A percentile compares a stretch with the other conserved stretches of the same genome.
phyloP scores from a whole-genome alignment of 2,329 filamentous ascomycete species.

The Biscogniauxia sp. region DNA sequence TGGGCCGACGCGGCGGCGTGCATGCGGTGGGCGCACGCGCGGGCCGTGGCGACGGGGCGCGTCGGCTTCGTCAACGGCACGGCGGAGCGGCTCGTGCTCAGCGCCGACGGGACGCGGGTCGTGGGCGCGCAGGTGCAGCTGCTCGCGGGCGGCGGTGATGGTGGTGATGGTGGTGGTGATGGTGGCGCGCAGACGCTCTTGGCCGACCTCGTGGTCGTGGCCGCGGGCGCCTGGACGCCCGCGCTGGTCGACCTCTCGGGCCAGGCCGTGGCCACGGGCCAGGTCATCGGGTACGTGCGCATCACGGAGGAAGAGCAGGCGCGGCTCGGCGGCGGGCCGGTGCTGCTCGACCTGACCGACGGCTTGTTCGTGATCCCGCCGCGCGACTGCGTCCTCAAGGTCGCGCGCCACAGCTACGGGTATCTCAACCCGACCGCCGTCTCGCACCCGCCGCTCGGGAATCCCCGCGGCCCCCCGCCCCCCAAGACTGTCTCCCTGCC shows the following conservation, averaged over 20 bases:
- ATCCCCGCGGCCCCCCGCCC: slow-evolving; percentile 1
- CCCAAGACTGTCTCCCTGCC: slow-evolving; percentile 37
- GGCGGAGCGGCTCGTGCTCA: slow-evolving; percentile 42
- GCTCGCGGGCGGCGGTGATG: too few relatives aligned
- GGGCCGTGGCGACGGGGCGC: slow-evolving; percentile 53
- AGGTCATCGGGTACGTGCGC: slow-evolving; percentile 74
- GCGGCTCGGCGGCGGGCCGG: slow-evolving; percentile 63
- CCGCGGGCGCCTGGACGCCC: slow-evolving; percentile 84
- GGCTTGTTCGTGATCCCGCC: slow-evolving; percentile 77
- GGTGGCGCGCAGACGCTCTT: slow-evolving; percentile 39
- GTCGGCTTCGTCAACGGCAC: slow-evolving; percentile 54
- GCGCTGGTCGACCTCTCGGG: slow-evolving; percentile 75
- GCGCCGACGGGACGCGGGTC: slow-evolving; percentile 36
- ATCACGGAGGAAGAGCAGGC: slow-evolving; percentile 71
- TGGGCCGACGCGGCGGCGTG: slow-evolving; percentile 77
- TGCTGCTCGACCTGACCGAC: slow-evolving; percentile 67
- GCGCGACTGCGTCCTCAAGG: slow-evolving; percentile 58
- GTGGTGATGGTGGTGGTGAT: too few relatives aligned
- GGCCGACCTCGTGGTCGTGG: slow-evolving; percentile 74
- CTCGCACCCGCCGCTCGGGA: slow-evolving; percentile 29
- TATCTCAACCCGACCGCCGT: slow-evolving; percentile 54
- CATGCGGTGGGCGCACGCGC: slow-evolving; percentile 62
- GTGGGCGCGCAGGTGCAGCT: slow-evolving; percentile 61
- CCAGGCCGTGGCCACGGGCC: slow-evolving; percentile 76
- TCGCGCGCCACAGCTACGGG: slow-evolving; percentile 68